Evolutionary conservation across 148 eudicot genomes (phyloP), one percentile per base, ranked within the genome.

Genomic region (Amaranthus cruentus): DNA sequence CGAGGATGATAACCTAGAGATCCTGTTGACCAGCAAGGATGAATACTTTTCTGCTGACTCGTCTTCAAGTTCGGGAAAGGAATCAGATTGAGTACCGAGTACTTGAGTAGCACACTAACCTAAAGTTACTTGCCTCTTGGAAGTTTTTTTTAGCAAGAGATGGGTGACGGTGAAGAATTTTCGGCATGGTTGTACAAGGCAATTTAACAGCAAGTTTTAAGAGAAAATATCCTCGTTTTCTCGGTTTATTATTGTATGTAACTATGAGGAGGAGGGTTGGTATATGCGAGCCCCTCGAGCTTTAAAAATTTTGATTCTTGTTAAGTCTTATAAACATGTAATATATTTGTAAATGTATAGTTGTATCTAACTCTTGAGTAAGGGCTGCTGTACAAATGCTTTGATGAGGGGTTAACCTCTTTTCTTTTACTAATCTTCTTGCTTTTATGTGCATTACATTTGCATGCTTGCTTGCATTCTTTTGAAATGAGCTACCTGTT

Each of bases 1-100:
- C 47, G 93, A 87, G 69, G 95, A 88, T 61, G 79, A 76, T 72
- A 80, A 78, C 49, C 85, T 68, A 76, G 97, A 82, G 73, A 77
- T 66, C 69, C 58, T 83, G 52, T 50, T 77, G 58, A 49, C 49
- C 5, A 82, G 49, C 73, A 85, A 78, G 53, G 95, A 92, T 77
- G 87, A 82, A 63, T 87, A 71, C 75, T 81, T 76, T 68, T 76
- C 49, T 61, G 83, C 82, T 60, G 91, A 88, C 73, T 85, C 86
- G n/a, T 76, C 84, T 74, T 85, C 83, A 57, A 80, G 81, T 71
- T 84, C 90, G 46, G 83, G 82, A 47, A 86, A 86, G 81, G 88
- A 85, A 70, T 85, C 82, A n/a, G 90, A 83, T 69, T 86, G 84
- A 83, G 80, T 28, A 28, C 38, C 38, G 38, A 28, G 38, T 28